Conservation (phyloP, 768 basidiomycete genomes). For the Cystofilobasidium macerans region DNA sequence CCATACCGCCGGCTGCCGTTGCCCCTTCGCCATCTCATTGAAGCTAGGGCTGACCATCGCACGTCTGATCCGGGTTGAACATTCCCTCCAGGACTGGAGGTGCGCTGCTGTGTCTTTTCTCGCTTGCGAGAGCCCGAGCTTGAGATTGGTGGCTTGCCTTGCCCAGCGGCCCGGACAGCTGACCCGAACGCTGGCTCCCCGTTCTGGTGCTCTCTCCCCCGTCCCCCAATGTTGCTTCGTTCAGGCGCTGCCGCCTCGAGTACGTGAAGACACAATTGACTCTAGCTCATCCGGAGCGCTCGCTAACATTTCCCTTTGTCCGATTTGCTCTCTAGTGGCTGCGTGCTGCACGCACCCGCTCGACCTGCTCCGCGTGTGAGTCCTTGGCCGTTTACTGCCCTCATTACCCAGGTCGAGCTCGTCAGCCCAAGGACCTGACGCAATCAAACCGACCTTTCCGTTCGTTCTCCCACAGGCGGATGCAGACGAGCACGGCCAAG, state of each 20-base stretch:
- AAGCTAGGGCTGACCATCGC: not conserved
- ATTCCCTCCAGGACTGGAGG: constrained; percentile 15
- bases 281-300: not conserved
- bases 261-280: not conserved
- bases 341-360: constrained; percentile 20
- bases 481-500: constrained; percentile 21
- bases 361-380: constrained; percentile 23
- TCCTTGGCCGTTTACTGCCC: not conserved
- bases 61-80: not conserved
- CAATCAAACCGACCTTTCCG: not conserved
- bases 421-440: too few species aligned
- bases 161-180: not conserved
- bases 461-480: not conserved
- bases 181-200: not conserved
- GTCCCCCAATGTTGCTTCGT: not conserved
- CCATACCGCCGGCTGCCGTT: too few species aligned
- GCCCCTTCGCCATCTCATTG: too few species aligned
- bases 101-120: not conserved
- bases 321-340: not conserved
- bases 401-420: not conserved
- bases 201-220: not conserved
- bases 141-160: not conserved
- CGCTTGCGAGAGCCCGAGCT: not conserved
- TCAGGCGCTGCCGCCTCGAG: constrained; percentile 22
- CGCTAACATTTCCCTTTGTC: not conserved